Percentiles rank a stretch among this genome's conserved stretches.
These are phyloP conservation scores for Myxozyma geophila DNA, from an alignment of 805 yeast genomes.

Conservation along the genomic window DNA sequence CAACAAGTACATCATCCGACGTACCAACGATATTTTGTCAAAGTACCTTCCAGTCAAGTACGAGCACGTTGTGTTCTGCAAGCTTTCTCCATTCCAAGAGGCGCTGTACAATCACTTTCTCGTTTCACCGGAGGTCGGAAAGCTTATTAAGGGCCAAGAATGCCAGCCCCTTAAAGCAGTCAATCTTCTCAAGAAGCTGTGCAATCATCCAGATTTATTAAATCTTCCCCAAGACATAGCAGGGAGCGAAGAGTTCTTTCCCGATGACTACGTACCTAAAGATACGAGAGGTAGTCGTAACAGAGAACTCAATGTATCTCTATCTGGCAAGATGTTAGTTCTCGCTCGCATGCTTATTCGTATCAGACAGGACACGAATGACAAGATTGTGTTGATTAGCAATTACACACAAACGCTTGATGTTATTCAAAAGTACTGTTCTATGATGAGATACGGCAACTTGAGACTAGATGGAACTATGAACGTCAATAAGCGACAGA, in stretches of 20 bases:
- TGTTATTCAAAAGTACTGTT: slow-evolving; percentile 83
- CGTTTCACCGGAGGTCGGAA: slow-evolving; percentile 75
- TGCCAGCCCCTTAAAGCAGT: slow-evolving; percentile 90
- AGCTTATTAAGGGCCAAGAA: slow-evolving; percentile 63
- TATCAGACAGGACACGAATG: slow-evolving; percentile 80
- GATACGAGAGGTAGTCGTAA: slow-evolving; percentile 57
- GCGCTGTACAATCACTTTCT: slow-evolving; percentile 73
- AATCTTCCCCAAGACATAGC: slow-evolving; percentile 76
- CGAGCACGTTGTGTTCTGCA: slow-evolving; percentile 95
- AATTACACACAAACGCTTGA: slow-evolving; percentile 95
- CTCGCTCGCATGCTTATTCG: slow-evolving; percentile 74
- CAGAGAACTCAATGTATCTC: slow-evolving; percentile 75
- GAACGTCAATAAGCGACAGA: slow-evolving; percentile 90
- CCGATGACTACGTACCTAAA: slow-evolving; percentile 69
- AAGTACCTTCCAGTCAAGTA: slow-evolving; percentile 94
- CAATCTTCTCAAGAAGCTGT: slow-evolving; percentile 82
- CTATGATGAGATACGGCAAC: slow-evolving; percentile 70
- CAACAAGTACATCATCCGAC: slow-evolving; percentile 85
- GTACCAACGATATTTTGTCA: slow-evolving; percentile 92
- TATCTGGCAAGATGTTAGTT: slow-evolving; percentile 84
- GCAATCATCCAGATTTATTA: slow-evolving; percentile 90
- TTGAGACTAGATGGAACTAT: slow-evolving; percentile 90
- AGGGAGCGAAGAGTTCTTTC: slow-evolving; percentile 63
- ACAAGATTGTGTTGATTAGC: slow-evolving; percentile 91
- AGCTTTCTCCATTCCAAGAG: slow-evolving; percentile 75